phyloP scores from a whole-genome alignment of 2,329 filamentous ascomycete species.

The Claviceps fusiformis region DNA sequence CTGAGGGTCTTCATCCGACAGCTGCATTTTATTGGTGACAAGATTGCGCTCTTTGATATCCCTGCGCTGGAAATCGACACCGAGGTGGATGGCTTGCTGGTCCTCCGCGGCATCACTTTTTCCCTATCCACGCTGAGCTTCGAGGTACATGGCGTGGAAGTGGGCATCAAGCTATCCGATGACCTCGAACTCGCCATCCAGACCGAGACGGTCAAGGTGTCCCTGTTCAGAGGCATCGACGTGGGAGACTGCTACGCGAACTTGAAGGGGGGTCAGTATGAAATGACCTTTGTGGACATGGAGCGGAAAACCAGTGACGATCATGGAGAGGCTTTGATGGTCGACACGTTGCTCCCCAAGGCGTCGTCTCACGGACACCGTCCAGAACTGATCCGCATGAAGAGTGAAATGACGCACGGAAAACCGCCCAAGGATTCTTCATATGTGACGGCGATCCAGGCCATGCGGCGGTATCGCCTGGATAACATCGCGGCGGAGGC shows the following conservation, averaged over 20 bases:
- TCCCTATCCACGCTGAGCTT: slow-evolving; percentile 4
- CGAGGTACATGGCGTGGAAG: slow-evolving; percentile 3
- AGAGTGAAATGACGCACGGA: slow-evolving; percentile 4
- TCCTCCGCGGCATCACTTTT: slow-evolving; percentile 2
- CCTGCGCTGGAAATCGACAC: slow-evolving; percentile 4
- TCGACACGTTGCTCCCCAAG: background rate
- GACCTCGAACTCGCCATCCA: slow-evolving; percentile 3
- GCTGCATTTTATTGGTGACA: slow-evolving; percentile 6
- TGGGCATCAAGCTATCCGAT: slow-evolving; percentile 4
- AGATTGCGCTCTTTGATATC: slow-evolving; percentile 4
- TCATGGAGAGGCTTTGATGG: background rate
- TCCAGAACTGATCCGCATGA: background rate
- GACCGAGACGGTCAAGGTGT: slow-evolving; percentile 1
- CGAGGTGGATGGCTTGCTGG: slow-evolving; percentile 4
- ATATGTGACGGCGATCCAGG: background rate
- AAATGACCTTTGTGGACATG: slow-evolving; percentile 1
- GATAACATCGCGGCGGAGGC: background rate
- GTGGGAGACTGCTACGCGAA: slow-evolving; percentile 5
- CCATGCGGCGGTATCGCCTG: slow-evolving; percentile 1
- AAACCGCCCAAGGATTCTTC: slow-evolving; percentile 2
- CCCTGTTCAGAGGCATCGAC: slow-evolving; percentile 3
- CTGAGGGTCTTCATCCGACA: slow-evolving; percentile 1
- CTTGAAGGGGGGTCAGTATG: slow-evolving; percentile 3
- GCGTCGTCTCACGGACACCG: background rate
- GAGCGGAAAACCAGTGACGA: background rate